Evolutionary conservation across 805 yeast genomes (phyloP).

Genomic region (Wickerhamomyces chaumierensis): DNA sequence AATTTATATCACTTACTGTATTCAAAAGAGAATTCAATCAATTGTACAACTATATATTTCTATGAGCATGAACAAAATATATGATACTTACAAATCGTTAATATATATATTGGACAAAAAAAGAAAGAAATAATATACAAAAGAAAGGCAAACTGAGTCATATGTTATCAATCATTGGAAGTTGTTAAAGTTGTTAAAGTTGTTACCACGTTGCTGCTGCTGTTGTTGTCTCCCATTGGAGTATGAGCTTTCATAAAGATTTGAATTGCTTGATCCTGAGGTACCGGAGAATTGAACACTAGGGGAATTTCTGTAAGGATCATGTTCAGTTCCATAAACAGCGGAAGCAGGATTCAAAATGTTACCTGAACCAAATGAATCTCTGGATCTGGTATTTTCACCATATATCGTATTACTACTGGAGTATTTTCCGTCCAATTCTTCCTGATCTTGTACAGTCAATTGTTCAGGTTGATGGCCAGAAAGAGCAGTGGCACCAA

Average conservation of each 20-base stretch:
- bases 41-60: too few species aligned
- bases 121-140: too few species aligned
- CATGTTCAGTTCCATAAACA: constrained; percentile 5
- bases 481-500: constrained; percentile 19
- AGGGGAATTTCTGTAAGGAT: neutral
- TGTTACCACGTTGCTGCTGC: too few species aligned
- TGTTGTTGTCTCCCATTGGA: constrained; percentile 13
- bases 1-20: too few species aligned
- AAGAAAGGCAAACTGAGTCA: too few species aligned
- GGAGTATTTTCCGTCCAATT: constrained; percentile 6
- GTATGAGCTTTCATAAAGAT: constrained; percentile 15
- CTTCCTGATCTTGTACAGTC: constrained; percentile 8
- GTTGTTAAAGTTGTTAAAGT: constrained; percentile 4
- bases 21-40: too few species aligned
- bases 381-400: constrained; percentile 11
- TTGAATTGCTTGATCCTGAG: constrained; percentile 3
- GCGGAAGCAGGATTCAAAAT: constrained; percentile 17
- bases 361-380: constrained; percentile 10
- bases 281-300: constrained; percentile 5
- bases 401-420: constrained; percentile 6
- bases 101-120: too few species aligned
- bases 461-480: constrained; percentile 19
- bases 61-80: too few species aligned
- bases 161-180: neutral
- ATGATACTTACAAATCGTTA: too few species aligned